Base-by-base conservation (phyloP, 495 filamentous ascomycete species). In the Annulohypoxylon moriforme region DNA sequence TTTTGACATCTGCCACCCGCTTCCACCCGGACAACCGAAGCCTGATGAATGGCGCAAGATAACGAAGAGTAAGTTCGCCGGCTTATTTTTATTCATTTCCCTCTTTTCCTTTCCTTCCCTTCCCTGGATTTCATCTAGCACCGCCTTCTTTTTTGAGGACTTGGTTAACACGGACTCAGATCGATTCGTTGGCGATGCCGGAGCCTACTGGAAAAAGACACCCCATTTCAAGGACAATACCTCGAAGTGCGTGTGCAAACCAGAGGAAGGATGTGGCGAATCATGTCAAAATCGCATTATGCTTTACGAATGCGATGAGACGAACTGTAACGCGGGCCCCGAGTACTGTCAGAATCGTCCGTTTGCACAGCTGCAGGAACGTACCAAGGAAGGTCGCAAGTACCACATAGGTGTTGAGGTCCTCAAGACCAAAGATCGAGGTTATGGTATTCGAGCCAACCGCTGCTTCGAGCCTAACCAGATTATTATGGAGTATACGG, bases 401-500 rank as follows among this genome's bases (percentile, higher is more conserved):
- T 99, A 92, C 73, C 91, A 94, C 67, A 88, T 95, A 50, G 96
- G 96, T 34, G 95, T 99, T 24, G 96, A 99, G 76, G 94, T 98
- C 29, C 87, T 96, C 80, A 94, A 97, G 81, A 98, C 96, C 8
- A 69, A 74, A 14, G 94, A 97, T 82, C 89, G 93, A 55, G 96
- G 96, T 27, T 97, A 93, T 78, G 96, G 96, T 46, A 92, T 99
- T 20, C 90, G 96, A 58, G 92, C 90, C 71, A 97, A 95, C 77
- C 90, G 96, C 42, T 90, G 88, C 61, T 99, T 97, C 74, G 87
- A 91, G 40, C 87, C 94, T 0, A 89, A 94, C 74, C 94, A 98
- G 82, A 96, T 99, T 78, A 97, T 99, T 74, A 93, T 98, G 80
- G 96, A 99, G 76, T 99, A 99, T 76, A 93, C 93, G 7, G 96